Conservation (phyloP, 768 basidiomycete species). For the Tricholoma sp. region DNA sequence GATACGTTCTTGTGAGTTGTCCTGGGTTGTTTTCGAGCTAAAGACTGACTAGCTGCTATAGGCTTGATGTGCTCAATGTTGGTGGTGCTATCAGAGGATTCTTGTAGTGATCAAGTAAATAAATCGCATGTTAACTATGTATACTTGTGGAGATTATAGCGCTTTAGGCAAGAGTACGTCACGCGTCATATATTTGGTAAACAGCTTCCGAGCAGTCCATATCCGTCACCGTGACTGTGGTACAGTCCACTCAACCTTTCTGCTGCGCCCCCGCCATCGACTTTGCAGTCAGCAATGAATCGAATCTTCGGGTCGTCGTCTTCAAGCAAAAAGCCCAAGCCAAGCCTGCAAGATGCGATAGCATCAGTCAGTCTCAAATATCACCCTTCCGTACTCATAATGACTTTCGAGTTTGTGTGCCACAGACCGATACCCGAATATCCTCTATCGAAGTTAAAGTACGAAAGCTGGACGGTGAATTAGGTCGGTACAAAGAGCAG, state of each 20-base stretch:
- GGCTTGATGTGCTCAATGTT: slow-evolving; percentile 84
- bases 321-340: slow-evolving; percentile 75
- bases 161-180: background rate
- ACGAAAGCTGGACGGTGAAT: slow-evolving; percentile 92
- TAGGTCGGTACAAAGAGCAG: slow-evolving; percentile 90
- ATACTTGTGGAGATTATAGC: background rate
- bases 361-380: slow-evolving; percentile 51
- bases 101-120: slow-evolving; percentile 41
- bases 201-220: too few relatives aligned
- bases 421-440: slow-evolving; percentile 81
- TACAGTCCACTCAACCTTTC: background rate
- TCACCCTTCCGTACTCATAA: slow-evolving; percentile 1
- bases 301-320: slow-evolving; percentile 76
- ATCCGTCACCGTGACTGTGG: too few relatives aligned
- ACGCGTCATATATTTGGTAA: too few relatives aligned
- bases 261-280: background rate
- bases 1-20: slow-evolving; percentile 87
- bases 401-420: slow-evolving; percentile 7
- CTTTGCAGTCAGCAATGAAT: slow-evolving; percentile 45
- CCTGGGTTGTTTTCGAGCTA: background rate
- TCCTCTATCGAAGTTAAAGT: slow-evolving; percentile 94
- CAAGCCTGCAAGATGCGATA: slow-evolving; percentile 91
- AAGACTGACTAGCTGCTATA: slow-evolving; percentile 19
- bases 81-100: slow-evolving; percentile 91
- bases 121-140: background rate